Conservation (phyloP, 2,329 filamentous ascomycete species). For the Sporothrix euskadiensis region DNA sequence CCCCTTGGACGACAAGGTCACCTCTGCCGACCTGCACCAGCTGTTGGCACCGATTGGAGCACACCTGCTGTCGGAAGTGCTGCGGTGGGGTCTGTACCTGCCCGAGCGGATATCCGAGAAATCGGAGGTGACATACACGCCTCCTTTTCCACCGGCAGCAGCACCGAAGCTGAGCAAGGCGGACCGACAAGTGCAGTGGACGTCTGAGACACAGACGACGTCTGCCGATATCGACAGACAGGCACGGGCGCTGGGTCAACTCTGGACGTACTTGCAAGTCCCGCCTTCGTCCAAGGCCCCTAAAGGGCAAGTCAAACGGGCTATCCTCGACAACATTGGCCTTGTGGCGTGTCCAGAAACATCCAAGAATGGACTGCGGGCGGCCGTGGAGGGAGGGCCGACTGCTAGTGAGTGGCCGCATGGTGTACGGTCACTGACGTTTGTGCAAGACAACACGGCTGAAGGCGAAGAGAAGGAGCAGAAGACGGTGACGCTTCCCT, state of each 20-base stretch:
- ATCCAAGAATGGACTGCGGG: conserved; percentile 22
- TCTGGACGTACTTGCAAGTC: conserved; percentile 58
- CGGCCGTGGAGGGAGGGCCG: neutral
- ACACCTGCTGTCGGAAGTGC: conserved; percentile 65
- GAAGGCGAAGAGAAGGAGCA: neutral
- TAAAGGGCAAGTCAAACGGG: conserved; percentile 36
- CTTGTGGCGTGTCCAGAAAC: conserved; percentile 30
- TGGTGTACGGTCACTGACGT: conserved; percentile 26
- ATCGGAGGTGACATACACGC: conserved; percentile 41
- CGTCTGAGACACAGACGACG: conserved; percentile 44
- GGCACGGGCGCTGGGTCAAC: conserved; percentile 60
- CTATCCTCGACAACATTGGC: conserved; percentile 45
- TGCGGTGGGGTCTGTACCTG: conserved; percentile 65
- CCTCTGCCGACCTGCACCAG: conserved; percentile 50
- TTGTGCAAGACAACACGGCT: conserved; percentile 15
- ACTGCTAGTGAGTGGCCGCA: neutral
- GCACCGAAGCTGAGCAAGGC: conserved; percentile 72
- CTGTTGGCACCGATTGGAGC: conserved; percentile 66
- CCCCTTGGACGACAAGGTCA: conserved; percentile 46
- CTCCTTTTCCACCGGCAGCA: conserved; percentile 44
- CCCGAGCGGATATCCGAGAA: conserved; percentile 38
- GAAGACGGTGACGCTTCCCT: conserved; percentile 26
- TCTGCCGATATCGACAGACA: conserved; percentile 57
- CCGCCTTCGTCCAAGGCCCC: neutral
- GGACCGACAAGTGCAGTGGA: conserved; percentile 65